Percentiles rank a stretch among this genome's conserved stretches.
Conservation (phyloP, 805 yeast species). For the Ogataea ganodermae region DNA sequence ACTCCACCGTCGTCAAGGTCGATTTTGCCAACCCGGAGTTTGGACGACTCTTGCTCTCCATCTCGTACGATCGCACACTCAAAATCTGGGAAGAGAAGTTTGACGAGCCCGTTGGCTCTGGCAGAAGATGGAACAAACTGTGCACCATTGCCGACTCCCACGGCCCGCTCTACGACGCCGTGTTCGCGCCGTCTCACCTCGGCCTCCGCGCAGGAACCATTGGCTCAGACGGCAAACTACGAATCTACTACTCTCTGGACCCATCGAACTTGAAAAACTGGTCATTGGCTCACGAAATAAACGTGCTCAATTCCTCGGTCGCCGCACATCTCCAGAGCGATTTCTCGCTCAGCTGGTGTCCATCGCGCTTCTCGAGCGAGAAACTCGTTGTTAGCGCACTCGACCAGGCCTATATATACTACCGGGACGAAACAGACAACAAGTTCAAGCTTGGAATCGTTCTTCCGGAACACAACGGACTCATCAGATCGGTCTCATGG, state of each 20-base stretch:
- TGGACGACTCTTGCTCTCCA: slow-evolving; percentile 83
- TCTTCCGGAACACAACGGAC: slow-evolving; percentile 81
- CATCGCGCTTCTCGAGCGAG: slow-evolving; percentile 78
- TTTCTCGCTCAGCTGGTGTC: slow-evolving; percentile 88
- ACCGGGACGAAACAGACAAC: slow-evolving; percentile 44
- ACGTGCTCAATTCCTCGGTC: slow-evolving; percentile 67
- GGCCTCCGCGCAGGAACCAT: slow-evolving; percentile 84
- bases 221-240: slow-evolving; percentile 83
- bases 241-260: slow-evolving; percentile 86
- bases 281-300: slow-evolving; percentile 73
- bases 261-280: slow-evolving; percentile 86
- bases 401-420: slow-evolving; percentile 84
- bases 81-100: slow-evolving; percentile 90
- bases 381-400: slow-evolving; percentile 81
- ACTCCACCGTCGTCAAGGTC: slow-evolving; percentile 77
- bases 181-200: slow-evolving; percentile 81
- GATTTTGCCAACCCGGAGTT: slow-evolving; percentile 96
- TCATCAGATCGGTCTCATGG: slow-evolving; percentile 90
- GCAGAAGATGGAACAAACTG: slow-evolving; percentile 77
- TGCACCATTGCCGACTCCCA: slow-evolving; percentile 81
- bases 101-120: slow-evolving; percentile 73
- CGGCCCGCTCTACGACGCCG: slow-evolving; percentile 88
- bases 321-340: slow-evolving; percentile 82
- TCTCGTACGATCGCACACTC: slow-evolving; percentile 86
- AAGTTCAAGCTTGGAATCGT: slow-evolving; percentile 59